Percentiles rank a stretch among this genome's conserved stretches.
Evolutionary conservation across 352 stramenopile genomes (phyloP).

Genomic region (Blastocystis sp.): DNA sequence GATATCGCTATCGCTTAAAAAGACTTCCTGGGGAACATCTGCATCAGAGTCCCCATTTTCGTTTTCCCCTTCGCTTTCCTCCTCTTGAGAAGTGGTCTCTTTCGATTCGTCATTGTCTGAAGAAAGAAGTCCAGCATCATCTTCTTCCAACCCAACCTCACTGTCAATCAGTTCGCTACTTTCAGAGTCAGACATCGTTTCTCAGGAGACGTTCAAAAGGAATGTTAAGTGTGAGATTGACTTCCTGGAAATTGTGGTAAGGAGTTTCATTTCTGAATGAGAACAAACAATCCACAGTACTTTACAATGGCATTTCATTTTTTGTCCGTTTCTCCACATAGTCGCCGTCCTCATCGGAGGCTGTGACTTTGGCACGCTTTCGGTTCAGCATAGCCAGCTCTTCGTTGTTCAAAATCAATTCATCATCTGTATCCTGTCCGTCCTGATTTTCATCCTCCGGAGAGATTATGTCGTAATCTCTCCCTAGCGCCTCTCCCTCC

Average conservation of each 20-base stretch:
- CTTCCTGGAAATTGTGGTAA: background rate
- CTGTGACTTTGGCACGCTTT: background rate
- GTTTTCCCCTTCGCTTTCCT: constrained; percentile 62
- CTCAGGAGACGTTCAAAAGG: background rate
- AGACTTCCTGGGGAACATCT: background rate
- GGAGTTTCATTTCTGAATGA: background rate
- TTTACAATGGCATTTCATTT: constrained; percentile 8
- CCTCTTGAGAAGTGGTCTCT: background rate
- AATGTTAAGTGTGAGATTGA: background rate
- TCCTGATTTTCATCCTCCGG: constrained; percentile 17
- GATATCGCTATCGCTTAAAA: background rate
- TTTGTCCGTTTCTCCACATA: background rate
- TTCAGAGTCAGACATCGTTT: constrained; percentile 53
- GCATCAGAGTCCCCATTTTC: constrained; percentile 58
- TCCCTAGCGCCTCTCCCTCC: constrained; percentile 12
- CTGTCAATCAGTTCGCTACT: constrained; percentile 60
- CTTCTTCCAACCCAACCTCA: constrained; percentile 29
- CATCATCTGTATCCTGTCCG: constrained; percentile 25
- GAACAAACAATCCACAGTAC: background rate
- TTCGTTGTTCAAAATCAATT: constrained; percentile 6
- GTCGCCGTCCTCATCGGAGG: background rate
- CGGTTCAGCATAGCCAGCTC: background rate
- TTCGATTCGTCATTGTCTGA: background rate
- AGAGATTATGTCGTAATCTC: constrained; percentile 4
- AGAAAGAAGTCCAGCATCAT: background rate